These are phyloP conservation scores for Fusarium torreyae DNA, from an alignment of 2,329 filamentous ascomycete genomes.

Conservation along the genomic window DNA sequence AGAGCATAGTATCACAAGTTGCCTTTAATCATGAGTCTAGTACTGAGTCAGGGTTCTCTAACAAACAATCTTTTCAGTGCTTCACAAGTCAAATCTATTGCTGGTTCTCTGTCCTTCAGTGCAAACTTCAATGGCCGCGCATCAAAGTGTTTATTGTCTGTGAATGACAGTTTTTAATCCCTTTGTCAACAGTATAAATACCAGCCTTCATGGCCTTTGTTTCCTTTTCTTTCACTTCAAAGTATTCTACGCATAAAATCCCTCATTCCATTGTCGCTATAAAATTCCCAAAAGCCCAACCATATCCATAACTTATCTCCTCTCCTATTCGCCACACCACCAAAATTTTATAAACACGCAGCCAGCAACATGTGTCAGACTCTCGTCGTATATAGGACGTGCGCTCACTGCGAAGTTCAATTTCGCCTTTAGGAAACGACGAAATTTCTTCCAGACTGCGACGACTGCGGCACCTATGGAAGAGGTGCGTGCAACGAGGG, in stretches of 20 bases:
- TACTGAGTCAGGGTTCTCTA: conserved; percentile 3
- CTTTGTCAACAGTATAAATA: conserved; percentile 16
- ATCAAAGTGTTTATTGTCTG: conserved; percentile 2
- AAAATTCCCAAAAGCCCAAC: not conserved
- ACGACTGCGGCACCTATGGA: conserved; percentile 35
- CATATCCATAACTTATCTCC: not conserved
- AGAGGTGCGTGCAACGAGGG: conserved; percentile 39
- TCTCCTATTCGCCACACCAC: not conserved
- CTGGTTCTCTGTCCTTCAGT: not conserved
- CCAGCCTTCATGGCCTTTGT: not conserved
- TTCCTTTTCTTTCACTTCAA: not conserved
- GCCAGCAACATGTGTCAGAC: conserved; percentile 36
- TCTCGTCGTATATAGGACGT: conserved; percentile 36
- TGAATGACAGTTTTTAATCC: conserved; percentile 4
- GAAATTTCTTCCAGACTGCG: conserved; percentile 40
- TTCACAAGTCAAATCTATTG: not conserved
- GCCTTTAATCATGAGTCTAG: not conserved
- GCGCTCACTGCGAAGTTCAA: conserved; percentile 37
- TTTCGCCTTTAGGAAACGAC: conserved; percentile 40
- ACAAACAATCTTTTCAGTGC: not conserved
- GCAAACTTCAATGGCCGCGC: conserved; percentile 4
- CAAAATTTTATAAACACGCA: not conserved
- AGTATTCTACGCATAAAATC: not conserved
- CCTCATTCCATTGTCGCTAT: not conserved
- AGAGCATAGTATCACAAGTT: conserved; percentile 25